Evolutionary conservation across 2,329 filamentous ascomycete species (phyloP).

Genomic region (Cadophora malorum): DNA sequence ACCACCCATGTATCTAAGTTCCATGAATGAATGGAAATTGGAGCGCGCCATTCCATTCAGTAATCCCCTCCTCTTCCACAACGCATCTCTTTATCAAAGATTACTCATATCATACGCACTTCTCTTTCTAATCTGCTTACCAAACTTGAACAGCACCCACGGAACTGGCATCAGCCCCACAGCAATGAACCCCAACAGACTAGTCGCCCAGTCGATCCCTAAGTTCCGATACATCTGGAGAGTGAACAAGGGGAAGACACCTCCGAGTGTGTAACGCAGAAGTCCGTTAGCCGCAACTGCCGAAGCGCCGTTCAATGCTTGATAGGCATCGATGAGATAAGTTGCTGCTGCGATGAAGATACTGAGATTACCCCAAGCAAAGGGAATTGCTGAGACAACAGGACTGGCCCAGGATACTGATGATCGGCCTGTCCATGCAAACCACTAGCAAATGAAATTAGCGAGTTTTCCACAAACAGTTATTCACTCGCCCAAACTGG

Average conservation of each 20-base stretch:
- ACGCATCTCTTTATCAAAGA: constrained; percentile 51
- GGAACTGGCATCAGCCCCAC: constrained; percentile 58
- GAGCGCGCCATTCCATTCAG: not conserved
- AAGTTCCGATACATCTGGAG: constrained; percentile 53
- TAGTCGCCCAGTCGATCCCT: constrained; percentile 44
- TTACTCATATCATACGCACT: constrained; percentile 30
- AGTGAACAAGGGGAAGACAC: constrained; percentile 66
- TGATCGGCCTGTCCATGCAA: constrained; percentile 59
- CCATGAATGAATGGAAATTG: too few relatives aligned
- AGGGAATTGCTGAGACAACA: constrained; percentile 58
- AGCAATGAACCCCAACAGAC: constrained; percentile 47
- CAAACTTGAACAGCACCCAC: constrained; percentile 59
- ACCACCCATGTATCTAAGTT: too few relatives aligned
- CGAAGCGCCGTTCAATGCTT: constrained; percentile 60
- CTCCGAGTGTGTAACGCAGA: constrained; percentile 60
- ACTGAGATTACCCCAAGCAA: constrained; percentile 65
- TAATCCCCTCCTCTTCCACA: not conserved
- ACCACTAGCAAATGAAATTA: constrained; percentile 50
- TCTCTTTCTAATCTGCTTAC: constrained; percentile 42
- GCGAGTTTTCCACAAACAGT: not conserved
- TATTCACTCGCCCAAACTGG: too few relatives aligned
- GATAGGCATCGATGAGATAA: constrained; percentile 63
- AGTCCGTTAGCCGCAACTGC: constrained; percentile 66
- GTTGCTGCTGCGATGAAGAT: constrained; percentile 59
- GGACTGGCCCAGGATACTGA: constrained; percentile 58